These are phyloP conservation scores for Microstegium vimineum DNA, from an alignment of 176 grass and related monocot genomes.

Conservation along the genomic window DNA sequence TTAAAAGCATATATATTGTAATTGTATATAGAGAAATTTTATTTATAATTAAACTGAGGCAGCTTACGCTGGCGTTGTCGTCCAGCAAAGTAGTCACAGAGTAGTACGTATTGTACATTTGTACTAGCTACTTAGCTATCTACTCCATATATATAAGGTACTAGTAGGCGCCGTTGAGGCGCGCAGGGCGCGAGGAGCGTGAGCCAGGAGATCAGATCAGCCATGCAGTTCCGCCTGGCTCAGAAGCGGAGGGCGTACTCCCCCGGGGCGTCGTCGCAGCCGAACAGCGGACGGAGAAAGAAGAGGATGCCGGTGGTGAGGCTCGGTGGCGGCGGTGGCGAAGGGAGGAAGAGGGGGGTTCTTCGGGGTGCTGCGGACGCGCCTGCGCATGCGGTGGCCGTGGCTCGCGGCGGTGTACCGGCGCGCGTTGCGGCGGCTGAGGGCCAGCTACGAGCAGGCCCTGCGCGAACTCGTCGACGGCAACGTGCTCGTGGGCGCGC, in stretches of 20 bases:
- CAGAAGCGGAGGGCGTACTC: not conserved
- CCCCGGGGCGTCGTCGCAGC: not conserved
- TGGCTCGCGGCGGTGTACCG: conserved; percentile 42
- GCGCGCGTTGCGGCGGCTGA: conserved; percentile 37
- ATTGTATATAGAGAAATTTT: too few relatives aligned
- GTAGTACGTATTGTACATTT: too few relatives aligned
- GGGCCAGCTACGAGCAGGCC: conserved; percentile 29
- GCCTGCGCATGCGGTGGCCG: conserved; percentile 19
- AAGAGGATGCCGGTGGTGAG: conserved; percentile 45
- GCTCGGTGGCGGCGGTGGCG: conserved; percentile 35
- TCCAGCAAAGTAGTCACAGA: not conserved
- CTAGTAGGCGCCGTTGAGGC: not conserved
- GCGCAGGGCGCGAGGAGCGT: not conserved
- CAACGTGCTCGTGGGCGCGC: conserved; percentile 32
- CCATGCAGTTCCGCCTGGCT: conserved; percentile 27
- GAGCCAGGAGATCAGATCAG: not conserved
- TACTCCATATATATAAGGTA: too few relatives aligned
- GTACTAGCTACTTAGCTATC: too few relatives aligned
- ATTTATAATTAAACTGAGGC: too few relatives aligned
- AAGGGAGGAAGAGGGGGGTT: not conserved
- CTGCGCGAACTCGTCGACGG: conserved; percentile 47
- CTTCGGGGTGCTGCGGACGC: conserved; percentile 38
- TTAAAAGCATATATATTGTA: not conserved
- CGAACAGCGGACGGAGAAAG: not conserved
- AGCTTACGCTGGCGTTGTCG: not conserved